Conservation (phyloP, 345 rosid species). For the Lumnitzera racemosa region DNA sequence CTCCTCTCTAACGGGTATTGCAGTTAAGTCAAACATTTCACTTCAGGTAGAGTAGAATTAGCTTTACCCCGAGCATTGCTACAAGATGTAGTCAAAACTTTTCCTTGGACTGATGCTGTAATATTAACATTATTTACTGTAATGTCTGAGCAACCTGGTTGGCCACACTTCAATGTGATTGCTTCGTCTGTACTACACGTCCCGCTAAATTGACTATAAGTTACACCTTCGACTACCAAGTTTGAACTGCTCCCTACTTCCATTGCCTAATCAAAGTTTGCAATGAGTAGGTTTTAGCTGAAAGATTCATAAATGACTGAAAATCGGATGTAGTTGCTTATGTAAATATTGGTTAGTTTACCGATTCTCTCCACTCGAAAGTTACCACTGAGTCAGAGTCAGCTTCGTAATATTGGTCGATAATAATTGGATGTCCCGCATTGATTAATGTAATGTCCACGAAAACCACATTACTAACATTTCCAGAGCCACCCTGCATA, state of each 20-base stretch:
- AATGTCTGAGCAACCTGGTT: slow-evolving; percentile 17
- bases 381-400: neutral
- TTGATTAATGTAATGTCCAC: slow-evolving; percentile 10
- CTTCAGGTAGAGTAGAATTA: neutral
- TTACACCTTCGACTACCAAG: neutral
- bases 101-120: slow-evolving; percentile 11
- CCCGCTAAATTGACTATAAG: slow-evolving; percentile 15
- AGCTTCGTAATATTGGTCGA: slow-evolving; percentile 18
- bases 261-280: no score
- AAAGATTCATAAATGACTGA: no score
- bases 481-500: slow-evolving; percentile 18
- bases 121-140: slow-evolving; percentile 8
- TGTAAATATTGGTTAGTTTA: no score
- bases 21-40: neutral
- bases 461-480: slow-evolving; percentile 13
- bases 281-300: no score
- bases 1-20: no score
- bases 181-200: slow-evolving; percentile 15
- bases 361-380: no score
- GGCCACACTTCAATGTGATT: slow-evolving; percentile 19
- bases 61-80: slow-evolving; percentile 17
- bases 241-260: no score
- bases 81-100: slow-evolving; percentile 5
- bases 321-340: no score
- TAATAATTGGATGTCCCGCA: slow-evolving; percentile 12